Conservation (phyloP, 768 basidiomycete species). For the Pleurotus tuoliensis region DNA sequence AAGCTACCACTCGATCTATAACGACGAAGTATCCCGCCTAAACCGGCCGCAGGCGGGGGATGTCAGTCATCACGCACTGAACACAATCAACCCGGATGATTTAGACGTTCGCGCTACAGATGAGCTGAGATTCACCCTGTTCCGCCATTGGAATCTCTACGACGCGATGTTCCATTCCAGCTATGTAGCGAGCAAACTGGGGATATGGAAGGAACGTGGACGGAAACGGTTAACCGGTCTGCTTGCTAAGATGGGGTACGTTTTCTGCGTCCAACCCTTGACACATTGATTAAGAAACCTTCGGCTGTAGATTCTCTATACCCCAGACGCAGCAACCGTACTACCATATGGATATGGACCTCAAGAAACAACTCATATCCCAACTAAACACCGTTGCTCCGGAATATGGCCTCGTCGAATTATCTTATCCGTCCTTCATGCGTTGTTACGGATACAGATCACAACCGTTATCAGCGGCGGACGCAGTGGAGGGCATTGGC, state of each 20-base stretch:
- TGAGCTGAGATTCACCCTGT: slow-evolving; percentile 91
- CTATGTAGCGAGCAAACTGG: slow-evolving; percentile 92
- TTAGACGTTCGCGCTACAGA: slow-evolving; percentile 76
- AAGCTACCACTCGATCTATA: slow-evolving; percentile 69
- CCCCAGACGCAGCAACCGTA: slow-evolving; percentile 92
- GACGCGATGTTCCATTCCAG: slow-evolving; percentile 98
- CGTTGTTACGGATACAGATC: slow-evolving; percentile 89
- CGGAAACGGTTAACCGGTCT: slow-evolving; percentile 85
- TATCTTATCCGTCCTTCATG: slow-evolving; percentile 91
- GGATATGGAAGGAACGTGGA: slow-evolving; percentile 95
- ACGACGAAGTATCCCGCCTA: slow-evolving; percentile 90
- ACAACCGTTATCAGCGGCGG: slow-evolving; percentile 85
- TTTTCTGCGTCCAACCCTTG: slow-evolving; percentile 9
- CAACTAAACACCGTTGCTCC: slow-evolving; percentile 90
- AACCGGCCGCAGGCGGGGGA: slow-evolving; percentile 57
- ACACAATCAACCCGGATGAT: slow-evolving; percentile 77
- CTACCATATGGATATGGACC: slow-evolving; percentile 93
- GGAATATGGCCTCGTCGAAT: slow-evolving; percentile 91
- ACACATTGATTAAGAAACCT: too few relatives aligned
- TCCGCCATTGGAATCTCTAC: slow-evolving; percentile 97
- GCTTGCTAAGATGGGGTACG: slow-evolving; percentile 97
- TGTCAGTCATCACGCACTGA: slow-evolving; percentile 28
- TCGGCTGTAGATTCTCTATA: slow-evolving; percentile 75
- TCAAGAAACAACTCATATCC: slow-evolving; percentile 74
- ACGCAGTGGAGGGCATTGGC: slow-evolving; percentile 85